Percentiles rank a stretch among this genome's conserved stretches.
phyloP scores from a whole-genome alignment of 2,329 filamentous ascomycete species.

The Grosmannia penicillata region DNA sequence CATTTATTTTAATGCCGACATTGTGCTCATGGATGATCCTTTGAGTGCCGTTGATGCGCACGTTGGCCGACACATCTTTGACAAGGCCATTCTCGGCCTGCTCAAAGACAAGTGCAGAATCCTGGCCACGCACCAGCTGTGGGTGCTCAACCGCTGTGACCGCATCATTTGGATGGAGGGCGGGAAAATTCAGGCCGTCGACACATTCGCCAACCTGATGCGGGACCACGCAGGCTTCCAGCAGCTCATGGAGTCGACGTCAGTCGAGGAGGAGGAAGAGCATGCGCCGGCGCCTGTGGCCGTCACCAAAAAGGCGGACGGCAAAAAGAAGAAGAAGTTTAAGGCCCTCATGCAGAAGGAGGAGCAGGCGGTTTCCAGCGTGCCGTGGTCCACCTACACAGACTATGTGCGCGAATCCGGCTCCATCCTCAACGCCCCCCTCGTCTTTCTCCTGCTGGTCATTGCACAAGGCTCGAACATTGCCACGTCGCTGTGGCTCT shows the following conservation, averaged over 20 bases:
- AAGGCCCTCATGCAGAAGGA: conserved; percentile 56
- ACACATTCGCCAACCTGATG: conserved; percentile 85
- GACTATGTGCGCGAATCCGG: conserved; percentile 67
- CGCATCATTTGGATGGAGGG: conserved; percentile 87
- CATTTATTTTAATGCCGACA: conserved; percentile 54
- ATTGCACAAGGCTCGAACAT: conserved; percentile 76
- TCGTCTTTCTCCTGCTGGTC: conserved; percentile 48
- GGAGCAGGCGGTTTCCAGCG: conserved; percentile 58
- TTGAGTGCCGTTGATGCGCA: conserved; percentile 56
- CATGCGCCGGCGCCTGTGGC: conserved; percentile 19
- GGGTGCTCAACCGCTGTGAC: conserved; percentile 81
- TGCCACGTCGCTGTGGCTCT: conserved; percentile 78
- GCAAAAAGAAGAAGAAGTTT: conserved; percentile 40
- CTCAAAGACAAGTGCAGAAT: conserved; percentile 81
- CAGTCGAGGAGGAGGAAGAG: conserved; percentile 51
- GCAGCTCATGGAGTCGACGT: conserved; percentile 72
- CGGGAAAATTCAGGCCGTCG: conserved; percentile 69
- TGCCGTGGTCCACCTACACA: conserved; percentile 66
- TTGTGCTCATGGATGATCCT: conserved; percentile 56
- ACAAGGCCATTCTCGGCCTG: conserved; percentile 82
- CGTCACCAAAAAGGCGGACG: conserved; percentile 21
- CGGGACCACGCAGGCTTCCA: conserved; percentile 61
- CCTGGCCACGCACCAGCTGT: conserved; percentile 86
- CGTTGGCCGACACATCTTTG: conserved; percentile 67
- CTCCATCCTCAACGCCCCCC: conserved; percentile 50